Evolutionary conservation across 2,329 filamentous ascomycete species (phyloP).

Genomic region (Neonectria faginata): DNA sequence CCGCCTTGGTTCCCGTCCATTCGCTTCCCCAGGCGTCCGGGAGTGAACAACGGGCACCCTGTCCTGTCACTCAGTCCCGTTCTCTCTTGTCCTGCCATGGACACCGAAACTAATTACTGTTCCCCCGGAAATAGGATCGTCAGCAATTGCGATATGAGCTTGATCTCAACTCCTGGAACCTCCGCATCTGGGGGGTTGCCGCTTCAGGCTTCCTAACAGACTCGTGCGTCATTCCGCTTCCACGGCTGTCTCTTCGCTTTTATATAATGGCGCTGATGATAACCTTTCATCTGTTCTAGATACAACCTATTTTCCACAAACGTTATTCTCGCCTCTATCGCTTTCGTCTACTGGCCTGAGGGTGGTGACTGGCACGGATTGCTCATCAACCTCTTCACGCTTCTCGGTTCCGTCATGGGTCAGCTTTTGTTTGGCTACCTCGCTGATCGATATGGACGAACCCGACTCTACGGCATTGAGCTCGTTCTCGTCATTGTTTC

Average conservation of each 20-base stretch:
- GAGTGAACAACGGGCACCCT: slow-evolving; percentile 26
- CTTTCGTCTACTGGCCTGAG: slow-evolving; percentile 65
- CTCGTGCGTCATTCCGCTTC: slow-evolving; percentile 54
- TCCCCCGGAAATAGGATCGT: slow-evolving; percentile 56
- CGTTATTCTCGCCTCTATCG: slow-evolving; percentile 64
- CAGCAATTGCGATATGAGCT: slow-evolving; percentile 65
- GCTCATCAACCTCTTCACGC: slow-evolving; percentile 64
- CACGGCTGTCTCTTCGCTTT: not conserved
- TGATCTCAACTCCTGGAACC: slow-evolving; percentile 66
- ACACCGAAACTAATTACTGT: slow-evolving; percentile 30
- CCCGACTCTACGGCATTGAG: slow-evolving; percentile 67
- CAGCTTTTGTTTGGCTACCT: slow-evolving; percentile 66
- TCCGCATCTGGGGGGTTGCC: slow-evolving; percentile 66
- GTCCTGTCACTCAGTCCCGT: slow-evolving; percentile 14
- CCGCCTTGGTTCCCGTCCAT: slow-evolving; percentile 6
- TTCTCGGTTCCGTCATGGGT: slow-evolving; percentile 64
- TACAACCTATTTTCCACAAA: slow-evolving; percentile 68
- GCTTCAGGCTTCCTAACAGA: slow-evolving; percentile 66
- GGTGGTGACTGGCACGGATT: slow-evolving; percentile 58
- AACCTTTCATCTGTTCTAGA: slow-evolving; percentile 45
- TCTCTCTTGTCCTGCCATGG: slow-evolving; percentile 19
- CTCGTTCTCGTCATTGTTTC: slow-evolving; percentile 67
- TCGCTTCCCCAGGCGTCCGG: slow-evolving; percentile 13
- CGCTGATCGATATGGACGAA: slow-evolving; percentile 66
- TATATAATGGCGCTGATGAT: slow-evolving; percentile 1